Percentiles rank a stretch among this genome's conserved stretches.
Evolutionary conservation across 2,329 filamentous ascomycete species (phyloP).

Genomic region (Talaromyces sp.): DNA sequence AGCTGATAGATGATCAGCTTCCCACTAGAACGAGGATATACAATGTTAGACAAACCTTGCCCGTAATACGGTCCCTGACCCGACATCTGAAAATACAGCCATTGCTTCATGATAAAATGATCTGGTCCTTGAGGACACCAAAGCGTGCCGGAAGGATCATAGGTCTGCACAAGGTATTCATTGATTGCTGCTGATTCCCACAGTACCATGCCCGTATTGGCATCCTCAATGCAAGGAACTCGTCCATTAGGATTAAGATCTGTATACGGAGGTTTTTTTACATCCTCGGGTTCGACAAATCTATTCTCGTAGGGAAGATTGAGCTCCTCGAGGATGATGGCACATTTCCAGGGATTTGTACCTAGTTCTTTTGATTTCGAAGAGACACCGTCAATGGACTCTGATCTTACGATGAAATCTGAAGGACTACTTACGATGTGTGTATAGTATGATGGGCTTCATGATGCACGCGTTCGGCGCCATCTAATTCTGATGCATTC

Average conservation of each 20-base stretch:
- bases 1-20: not conserved
- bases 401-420: not conserved
- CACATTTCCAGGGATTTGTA: conserved; percentile 24
- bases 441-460: conserved; percentile 7
- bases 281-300: conserved; percentile 24
- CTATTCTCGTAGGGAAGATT: conserved; percentile 26
- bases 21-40: not conserved
- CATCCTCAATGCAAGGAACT: conserved; percentile 15
- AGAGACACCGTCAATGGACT: not conserved
- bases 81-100: conserved; percentile 17
- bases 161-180: conserved; percentile 15
- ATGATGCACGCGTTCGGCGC: not conserved
- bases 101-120: conserved; percentile 14
- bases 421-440: conserved; percentile 4
- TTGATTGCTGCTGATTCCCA: conserved; percentile 17
- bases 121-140: conserved; percentile 10
- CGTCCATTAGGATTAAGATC: conserved; percentile 20
- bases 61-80: conserved; percentile 19
- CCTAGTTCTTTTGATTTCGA: conserved; percentile 4
- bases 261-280: conserved; percentile 14
- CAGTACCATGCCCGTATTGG: conserved; percentile 13
- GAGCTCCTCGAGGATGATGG: conserved; percentile 30
- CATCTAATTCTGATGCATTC: not conserved
- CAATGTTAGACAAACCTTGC: conserved; percentile 6
- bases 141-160: not conserved